Percentiles rank a stretch among this genome's conserved stretches.
Evolutionary conservation across 1,284 basidiomycete genomes (phyloP).

Genomic region (Ustilago cynodontis): DNA sequence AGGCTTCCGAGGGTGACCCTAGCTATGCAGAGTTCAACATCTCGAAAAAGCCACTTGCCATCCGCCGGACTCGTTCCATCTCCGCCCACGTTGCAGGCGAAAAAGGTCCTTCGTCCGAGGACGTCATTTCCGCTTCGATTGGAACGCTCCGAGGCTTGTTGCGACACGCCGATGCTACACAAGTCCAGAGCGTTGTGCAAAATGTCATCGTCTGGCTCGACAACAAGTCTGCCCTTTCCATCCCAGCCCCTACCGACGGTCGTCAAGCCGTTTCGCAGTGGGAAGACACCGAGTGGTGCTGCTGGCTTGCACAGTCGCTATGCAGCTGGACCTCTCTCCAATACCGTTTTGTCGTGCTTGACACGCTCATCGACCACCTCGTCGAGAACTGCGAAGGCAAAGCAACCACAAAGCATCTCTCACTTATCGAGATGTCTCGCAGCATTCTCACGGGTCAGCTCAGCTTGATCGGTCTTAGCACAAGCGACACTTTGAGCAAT

Average conservation of each 20-base stretch:
- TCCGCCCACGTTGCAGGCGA: conserved; percentile 88
- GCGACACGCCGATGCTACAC: conserved; percentile 81
- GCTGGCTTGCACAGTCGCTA: conserved; percentile 83
- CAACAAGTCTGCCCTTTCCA: conserved; percentile 37
- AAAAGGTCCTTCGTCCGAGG: conserved; percentile 80
- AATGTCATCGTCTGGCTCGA: conserved; percentile 73
- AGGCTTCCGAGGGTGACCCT: conserved; percentile 77
- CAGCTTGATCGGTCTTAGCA: conserved; percentile 88
- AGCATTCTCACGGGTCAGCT: conserved; percentile 82
- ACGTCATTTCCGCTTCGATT: conserved; percentile 82
- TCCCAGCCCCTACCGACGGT: conserved; percentile 28
- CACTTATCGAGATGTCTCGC: conserved; percentile 85
- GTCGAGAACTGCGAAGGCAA: conserved; percentile 78
- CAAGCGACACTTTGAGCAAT: conserved; percentile 82
- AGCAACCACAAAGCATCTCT: conserved; percentile 76
- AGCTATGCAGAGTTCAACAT: conserved; percentile 78
- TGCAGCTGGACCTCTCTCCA: conserved; percentile 90
- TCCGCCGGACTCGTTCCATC: conserved; percentile 86
- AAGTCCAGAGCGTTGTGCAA: conserved; percentile 79
- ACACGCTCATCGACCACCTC: conserved; percentile 84
- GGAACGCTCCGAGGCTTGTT: conserved; percentile 81
- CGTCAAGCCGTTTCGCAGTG: conserved; percentile 73
- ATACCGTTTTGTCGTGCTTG: conserved; percentile 90
- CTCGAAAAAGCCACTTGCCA: conserved; percentile 78
- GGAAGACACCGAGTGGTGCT: conserved; percentile 80